Conservation (phyloP, 1,139 yeast genomes). For the Candida smagusa region DNA sequence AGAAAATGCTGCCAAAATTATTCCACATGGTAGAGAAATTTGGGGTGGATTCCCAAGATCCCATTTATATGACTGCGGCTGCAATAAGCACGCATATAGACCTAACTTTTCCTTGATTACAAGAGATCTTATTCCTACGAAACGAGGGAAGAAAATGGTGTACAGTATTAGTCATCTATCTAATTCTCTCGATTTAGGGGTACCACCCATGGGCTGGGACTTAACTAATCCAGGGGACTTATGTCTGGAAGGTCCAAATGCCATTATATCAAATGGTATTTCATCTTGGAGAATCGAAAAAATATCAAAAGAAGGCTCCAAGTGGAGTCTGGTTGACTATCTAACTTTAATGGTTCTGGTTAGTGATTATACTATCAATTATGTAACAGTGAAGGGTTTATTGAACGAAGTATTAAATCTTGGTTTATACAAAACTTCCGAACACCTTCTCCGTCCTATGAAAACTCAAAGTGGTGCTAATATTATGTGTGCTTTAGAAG, state of each 20-base stretch:
- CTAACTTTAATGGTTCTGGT: conserved; percentile 31
- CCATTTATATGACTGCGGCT: conserved; percentile 23
- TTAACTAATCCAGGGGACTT: conserved; percentile 11
- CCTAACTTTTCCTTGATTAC: conserved; percentile 24
- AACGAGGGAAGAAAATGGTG: conserved; percentile 2
- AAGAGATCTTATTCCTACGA: conserved; percentile 8
- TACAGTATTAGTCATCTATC: conserved; percentile 24
- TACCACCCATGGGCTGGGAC: conserved; percentile 19
- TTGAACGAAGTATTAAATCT: no score
- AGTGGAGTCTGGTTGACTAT: conserved; percentile 19
- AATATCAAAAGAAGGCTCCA: conserved; percentile 2
- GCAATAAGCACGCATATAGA: conserved; percentile 22
- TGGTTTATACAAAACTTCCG: no score
- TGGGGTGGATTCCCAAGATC: conserved; percentile 26
- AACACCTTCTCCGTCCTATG: no score
- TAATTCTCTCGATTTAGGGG: conserved; percentile 31
- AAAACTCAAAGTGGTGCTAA: no score
- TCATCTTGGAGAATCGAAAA: conserved; percentile 19
- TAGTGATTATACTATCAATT: conserved; percentile 25
- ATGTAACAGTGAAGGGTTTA: no score
- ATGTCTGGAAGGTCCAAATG: conserved; percentile 16
- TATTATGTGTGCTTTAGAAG: no score
- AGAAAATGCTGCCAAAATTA: conserved; percentile 1
- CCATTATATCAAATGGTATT: conserved; percentile 25
- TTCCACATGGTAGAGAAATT: conserved; percentile 19